phyloP scores from a whole-genome alignment of 768 basidiomycete species.

The Mrakia hoshinonis region DNA sequence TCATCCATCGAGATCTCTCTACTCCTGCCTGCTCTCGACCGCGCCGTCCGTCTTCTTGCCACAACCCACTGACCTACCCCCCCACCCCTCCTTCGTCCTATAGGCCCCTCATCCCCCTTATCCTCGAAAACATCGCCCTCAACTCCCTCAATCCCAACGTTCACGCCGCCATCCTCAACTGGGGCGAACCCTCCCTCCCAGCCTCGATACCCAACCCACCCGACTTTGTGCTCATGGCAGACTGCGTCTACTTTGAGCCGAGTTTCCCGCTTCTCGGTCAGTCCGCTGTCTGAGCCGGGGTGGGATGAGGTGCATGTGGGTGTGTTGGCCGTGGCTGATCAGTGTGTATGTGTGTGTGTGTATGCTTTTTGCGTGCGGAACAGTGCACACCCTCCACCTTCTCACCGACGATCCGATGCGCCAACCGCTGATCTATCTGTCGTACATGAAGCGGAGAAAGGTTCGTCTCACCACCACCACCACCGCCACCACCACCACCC shows the following conservation, averaged over 20 bases:
- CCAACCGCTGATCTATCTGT: constrained; percentile 67
- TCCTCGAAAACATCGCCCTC: constrained; percentile 61
- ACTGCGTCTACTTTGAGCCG: constrained; percentile 93
- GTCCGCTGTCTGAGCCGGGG: neutral
- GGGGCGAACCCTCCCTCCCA: constrained; percentile 48
- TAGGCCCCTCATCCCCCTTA: constrained; percentile 45
- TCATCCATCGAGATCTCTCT: no score
- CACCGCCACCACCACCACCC: neutral
- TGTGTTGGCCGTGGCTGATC: neutral
- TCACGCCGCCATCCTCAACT: constrained; percentile 65
- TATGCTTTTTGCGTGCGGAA: no score
- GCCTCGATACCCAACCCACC: constrained; percentile 45
- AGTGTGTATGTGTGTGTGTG: no score
- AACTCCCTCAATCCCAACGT: constrained; percentile 54
- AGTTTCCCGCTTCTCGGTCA: constrained; percentile 65
- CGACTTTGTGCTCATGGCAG: constrained; percentile 75
- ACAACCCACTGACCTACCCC: no score
- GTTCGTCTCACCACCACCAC: constrained; percentile 41
- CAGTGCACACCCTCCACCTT: constrained; percentile 61
- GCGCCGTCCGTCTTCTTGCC: no score
- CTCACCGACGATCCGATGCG: constrained; percentile 44
- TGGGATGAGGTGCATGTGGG: neutral
- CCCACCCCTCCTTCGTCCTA: no score
- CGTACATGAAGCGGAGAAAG: constrained; percentile 89
- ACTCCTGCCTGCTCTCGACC: no score